Conservation (phyloP, 345 rosid genomes). For the Acer campestre region DNA sequence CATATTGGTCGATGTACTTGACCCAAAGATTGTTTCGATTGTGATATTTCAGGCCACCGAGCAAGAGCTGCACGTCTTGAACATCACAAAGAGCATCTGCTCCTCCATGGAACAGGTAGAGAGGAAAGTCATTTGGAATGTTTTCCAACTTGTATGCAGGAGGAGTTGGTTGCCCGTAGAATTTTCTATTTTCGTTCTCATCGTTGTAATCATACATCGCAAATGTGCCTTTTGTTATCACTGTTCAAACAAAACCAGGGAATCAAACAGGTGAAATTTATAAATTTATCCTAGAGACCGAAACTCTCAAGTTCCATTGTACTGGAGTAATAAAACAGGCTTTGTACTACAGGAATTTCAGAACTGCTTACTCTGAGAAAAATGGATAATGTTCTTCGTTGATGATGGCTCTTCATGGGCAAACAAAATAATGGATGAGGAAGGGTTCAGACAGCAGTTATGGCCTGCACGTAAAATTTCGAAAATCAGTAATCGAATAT, state of each 20-base stretch:
- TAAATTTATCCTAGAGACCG: no score
- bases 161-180: conserved; percentile 45
- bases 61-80: conserved; percentile 38
- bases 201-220: conserved; percentile 41
- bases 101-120: conserved; percentile 51
- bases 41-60: conserved; percentile 39
- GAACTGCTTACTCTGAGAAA: conserved; percentile 47
- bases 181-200: conserved; percentile 37
- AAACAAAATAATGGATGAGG: conserved; percentile 25
- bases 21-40: conserved; percentile 35
- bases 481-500: not conserved
- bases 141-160: conserved; percentile 43
- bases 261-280: no score
- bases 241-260: conserved; percentile 15
- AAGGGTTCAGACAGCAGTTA: conserved; percentile 58
- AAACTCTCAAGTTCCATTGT: no score
- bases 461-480: conserved; percentile 31
- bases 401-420: conserved; percentile 44
- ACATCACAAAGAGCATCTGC: conserved; percentile 45
- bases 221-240: conserved; percentile 46
- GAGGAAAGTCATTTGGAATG: conserved; percentile 48
- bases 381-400: conserved; percentile 57
- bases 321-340: not conserved
- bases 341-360: not conserved
- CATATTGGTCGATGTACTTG: conserved; percentile 32